phyloP scores from a whole-genome alignment of 768 basidiomycete species.

The Mycena kentingensis region DNA sequence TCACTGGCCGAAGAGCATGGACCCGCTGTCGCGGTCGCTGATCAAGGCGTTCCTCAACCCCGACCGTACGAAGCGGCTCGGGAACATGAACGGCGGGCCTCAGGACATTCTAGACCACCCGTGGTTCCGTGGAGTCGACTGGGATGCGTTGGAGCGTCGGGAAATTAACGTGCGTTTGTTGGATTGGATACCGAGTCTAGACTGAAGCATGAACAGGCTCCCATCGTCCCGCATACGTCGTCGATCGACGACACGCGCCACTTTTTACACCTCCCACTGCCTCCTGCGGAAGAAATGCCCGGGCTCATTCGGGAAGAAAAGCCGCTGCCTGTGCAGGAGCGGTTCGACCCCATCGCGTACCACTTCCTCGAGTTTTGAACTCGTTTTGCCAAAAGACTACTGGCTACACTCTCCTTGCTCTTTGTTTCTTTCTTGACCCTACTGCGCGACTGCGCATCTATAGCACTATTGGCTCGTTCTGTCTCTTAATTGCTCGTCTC shows the following conservation, averaged over 20 bases:
- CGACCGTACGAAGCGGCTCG: constrained; percentile 87
- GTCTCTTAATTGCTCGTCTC: constrained; percentile 17
- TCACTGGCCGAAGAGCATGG: constrained; percentile 89
- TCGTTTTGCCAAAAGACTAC: constrained; percentile 18
- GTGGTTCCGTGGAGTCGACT: constrained; percentile 96
- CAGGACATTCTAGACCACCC: constrained; percentile 89
- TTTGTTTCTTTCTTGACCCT: constrained; percentile 8
- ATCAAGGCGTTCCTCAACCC: constrained; percentile 88
- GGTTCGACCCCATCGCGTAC: constrained; percentile 67
- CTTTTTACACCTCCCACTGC: constrained; percentile 80
- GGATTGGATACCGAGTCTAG: background rate
- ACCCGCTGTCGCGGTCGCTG: constrained; percentile 85
- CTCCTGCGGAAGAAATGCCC: constrained; percentile 75
- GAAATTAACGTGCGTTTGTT: constrained; percentile 72
- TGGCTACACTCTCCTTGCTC: constrained; percentile 25
- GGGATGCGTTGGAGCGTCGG: constrained; percentile 82
- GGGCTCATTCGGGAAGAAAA: constrained; percentile 69
- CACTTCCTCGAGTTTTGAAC: constrained; percentile 77
- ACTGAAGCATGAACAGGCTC: constrained; percentile 54
- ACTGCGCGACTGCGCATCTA: constrained; percentile 17
- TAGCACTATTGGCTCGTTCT: constrained; percentile 12
- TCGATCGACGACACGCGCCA: constrained; percentile 84
- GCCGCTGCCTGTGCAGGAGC: constrained; percentile 57
- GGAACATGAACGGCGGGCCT: constrained; percentile 90
- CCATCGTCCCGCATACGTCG: constrained; percentile 81